Percentiles rank a stretch among this genome's conserved stretches.
Evolutionary conservation across 805 yeast genomes (phyloP).

Genomic region (Osmozyma mogii): DNA sequence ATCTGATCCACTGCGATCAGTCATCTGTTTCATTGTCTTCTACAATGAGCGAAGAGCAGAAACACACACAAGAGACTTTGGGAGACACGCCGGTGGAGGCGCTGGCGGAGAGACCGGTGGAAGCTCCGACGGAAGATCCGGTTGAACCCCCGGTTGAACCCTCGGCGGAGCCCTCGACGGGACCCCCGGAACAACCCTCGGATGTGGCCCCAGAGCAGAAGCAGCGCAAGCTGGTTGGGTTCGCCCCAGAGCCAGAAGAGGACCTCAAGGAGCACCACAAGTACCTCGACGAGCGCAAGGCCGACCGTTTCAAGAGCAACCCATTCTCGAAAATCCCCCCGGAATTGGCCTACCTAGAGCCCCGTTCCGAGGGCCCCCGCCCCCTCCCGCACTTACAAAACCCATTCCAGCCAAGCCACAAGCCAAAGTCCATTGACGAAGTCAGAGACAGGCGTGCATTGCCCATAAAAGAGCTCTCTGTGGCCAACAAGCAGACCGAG

Average conservation of each 20-base stretch:
- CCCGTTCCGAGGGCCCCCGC: slow-evolving; percentile 19
- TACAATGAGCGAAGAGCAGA: too few relatives aligned
- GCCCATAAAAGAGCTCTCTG: slow-evolving; percentile 42
- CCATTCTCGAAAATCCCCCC: slow-evolving; percentile 36
- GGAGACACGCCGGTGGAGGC: too few relatives aligned
- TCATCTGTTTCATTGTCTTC: too few relatives aligned
- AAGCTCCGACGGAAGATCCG: too few relatives aligned
- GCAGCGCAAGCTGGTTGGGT: slow-evolving; percentile 23
- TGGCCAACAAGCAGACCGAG: slow-evolving; percentile 34
- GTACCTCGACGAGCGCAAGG: slow-evolving; percentile 18
- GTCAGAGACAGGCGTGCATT: slow-evolving; percentile 41
- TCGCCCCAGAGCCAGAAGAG: slow-evolving; percentile 30
- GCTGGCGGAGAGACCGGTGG: too few relatives aligned
- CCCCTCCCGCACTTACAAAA: too few relatives aligned
- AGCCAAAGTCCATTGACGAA: slow-evolving; percentile 30
- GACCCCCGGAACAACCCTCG: too few relatives aligned
- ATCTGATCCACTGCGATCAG: too few relatives aligned
- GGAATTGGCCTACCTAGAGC: slow-evolving; percentile 31
- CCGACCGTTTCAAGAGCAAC: slow-evolving; percentile 18
- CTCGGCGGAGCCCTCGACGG: too few relatives aligned
- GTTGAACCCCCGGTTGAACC: too few relatives aligned
- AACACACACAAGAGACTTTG: too few relatives aligned
- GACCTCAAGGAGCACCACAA: slow-evolving; percentile 29
- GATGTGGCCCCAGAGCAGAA: too few relatives aligned
- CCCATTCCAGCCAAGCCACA: slow-evolving; percentile 6